Evolutionary conservation across 192 early-diverging fungal species (phyloP), one percentile per base, ranked within the genome.

Genomic region (Backusella circina): DNA sequence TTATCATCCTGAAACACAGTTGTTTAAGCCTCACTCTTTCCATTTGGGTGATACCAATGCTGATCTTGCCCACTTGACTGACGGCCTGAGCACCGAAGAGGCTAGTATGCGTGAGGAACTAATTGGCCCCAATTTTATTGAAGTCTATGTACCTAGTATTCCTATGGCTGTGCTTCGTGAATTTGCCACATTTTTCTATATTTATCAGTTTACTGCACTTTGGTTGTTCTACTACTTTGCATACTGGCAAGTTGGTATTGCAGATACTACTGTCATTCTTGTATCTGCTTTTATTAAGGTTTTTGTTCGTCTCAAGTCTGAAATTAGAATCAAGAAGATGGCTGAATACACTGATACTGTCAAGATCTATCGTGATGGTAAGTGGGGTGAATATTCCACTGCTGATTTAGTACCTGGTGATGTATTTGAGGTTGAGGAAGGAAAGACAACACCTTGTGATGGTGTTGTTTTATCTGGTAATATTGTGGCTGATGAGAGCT

Each of bases 381-480:
- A 37, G 18, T 94, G 91, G 91, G 61, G 35, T 16, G 74, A 75
- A 7, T 23, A 87, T 39, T 84, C 85, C 3, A 85, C 89, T 23
- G 73, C 71, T 65, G 84, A 92, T 4, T 75, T 93, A 33, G 90
- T 91, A n/a, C 89, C 90, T 16, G 93, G 93, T 47, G 93, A 94
- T 79, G 90, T 94, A 5, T 85, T 93, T 61, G 80, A 86, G 72
- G 70, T 93, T 9, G 71, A 65, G 0, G 71, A 81, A 65, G 84
- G 85, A 36, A 83, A 84, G 75, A 80, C 82, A 21, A 78, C 86
- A 65, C 79, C 80, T 23, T 88, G 87, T 77, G 87, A 87, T 79
- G 80, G 82, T 47, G 67, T 86, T 38, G 57, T 88, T 28, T 47
- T 85, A 12, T 67, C 71, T 50, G 92, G 91, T 30, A 88, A 87